Base-by-base conservation (phyloP, 2,329 filamentous ascomycete species). In the Colletotrichum costaricense region DNA sequence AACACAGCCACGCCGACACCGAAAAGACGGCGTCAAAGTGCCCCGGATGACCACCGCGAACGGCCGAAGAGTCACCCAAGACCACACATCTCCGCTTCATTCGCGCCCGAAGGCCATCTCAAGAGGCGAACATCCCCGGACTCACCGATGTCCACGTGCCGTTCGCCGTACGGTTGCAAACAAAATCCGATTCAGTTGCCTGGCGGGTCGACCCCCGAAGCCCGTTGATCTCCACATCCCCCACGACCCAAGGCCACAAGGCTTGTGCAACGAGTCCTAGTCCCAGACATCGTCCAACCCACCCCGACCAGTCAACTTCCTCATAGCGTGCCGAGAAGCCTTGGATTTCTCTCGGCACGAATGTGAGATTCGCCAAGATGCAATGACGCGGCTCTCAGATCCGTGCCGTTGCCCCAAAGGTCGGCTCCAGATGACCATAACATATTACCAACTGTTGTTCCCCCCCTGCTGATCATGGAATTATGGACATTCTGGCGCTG, bases 331-430 rank as follows among this genome's bases (percentile, higher is more conserved):
- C 70, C 70, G 67, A 73, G 70, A 55, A 49, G 26, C 55, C 56
- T 60, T 64, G 67, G 35, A 28, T 12, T 64, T 65, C 28, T 67
- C 69, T 73, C 70, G 70, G 70, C 70, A 70, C 55, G 12, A 35
- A 19, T 22, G 70, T 66, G 33, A 60, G 70, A 57, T 49, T 33
- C 56, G 70, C 70, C 67, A 73, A 73, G 67, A 59, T 73, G 28
- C 70, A 70, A 57, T 70, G 70, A 73, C 70, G 70, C 67, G 70
- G 70, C 67, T 59, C 30, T n/a, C 42, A 49, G 24, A 62, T 62
- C 55, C 67, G 33, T n/a, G 59, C 19, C 42, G 42, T 49, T 49
- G 42, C 42, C 33, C 63, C 56, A 54, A 56, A 49, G 54, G 57
- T 58, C 26, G 49, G 46, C 33, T 42, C 26, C 30, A 9, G 26